Evolutionary conservation across 768 basidiomycete genomes (phyloP), one percentile per base, ranked within the genome.

Genomic region (Chalciporus pseudorubinellus): DNA sequence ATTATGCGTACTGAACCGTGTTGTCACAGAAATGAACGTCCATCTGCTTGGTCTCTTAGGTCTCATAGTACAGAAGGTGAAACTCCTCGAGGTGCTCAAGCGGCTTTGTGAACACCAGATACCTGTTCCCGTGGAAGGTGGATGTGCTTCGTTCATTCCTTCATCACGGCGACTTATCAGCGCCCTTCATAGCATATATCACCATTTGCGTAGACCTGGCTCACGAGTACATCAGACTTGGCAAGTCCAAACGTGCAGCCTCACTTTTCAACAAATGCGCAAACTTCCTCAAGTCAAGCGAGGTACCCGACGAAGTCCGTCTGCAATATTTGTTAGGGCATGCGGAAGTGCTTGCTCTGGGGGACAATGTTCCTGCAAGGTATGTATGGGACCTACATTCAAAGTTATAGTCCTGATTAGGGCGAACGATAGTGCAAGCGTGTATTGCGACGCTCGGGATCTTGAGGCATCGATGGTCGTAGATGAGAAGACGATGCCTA

Each of bases 181-280:
- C 6, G 21, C 14, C 9, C 3, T 51, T 29, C 14, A 28, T 56
- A 90, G 87, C 74, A 12, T 91, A 83, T 63, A 73, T 89, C 18
- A 67, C 68, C 1, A 71, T 80, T 2, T 93, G 88, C 3, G 71
- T 85, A 1, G 81, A 85, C 39, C 77, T 95, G 6, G 94, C 88
- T 0, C 77, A 83, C 49, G 91, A 94, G 64, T 93, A 94, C 59
- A 72, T 84, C 40, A 80, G 77, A 31, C 76, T 98, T 1, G 94
- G 95, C 3, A 90, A 87, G 65, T 68, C 72, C 2, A 80, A 80
- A 46, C 80, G 86, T 33, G 92, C 93, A 0, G 74, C 72, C 1
- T 61, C 70, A 2, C 77, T 95, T 18, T 89, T 91, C 60, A 76
- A 68, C n/a, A 81, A 80, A 29, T 77, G 78, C 1, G 68, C 83